These are phyloP conservation scores for Beta macrorhiza DNA, from an alignment of 179 eudicot genomes.

Conservation along the genomic window DNA sequence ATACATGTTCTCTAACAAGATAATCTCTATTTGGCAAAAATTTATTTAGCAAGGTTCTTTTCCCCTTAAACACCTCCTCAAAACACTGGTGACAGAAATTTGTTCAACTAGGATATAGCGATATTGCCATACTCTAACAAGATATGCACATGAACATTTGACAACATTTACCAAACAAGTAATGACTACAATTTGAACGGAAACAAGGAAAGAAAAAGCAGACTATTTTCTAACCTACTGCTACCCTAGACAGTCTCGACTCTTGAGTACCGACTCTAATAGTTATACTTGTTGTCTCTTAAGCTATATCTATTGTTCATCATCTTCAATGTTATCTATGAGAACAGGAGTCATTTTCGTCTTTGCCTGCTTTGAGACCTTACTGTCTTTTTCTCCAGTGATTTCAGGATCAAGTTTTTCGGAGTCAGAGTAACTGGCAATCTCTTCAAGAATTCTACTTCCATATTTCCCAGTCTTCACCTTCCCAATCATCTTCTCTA, in stretches of 20 bases:
- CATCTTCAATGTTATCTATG: conserved; percentile 75
- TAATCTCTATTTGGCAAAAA: too few relatives aligned
- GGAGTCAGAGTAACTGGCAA: conserved; percentile 32
- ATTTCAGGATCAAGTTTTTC: conserved; percentile 25
- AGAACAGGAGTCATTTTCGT: conserved; percentile 44
- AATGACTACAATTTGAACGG: too few relatives aligned
- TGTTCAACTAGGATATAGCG: too few relatives aligned
- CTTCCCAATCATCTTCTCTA: conserved; percentile 86
- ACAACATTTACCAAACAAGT: neutral
- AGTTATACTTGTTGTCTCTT: neutral
- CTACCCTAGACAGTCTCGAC: too few relatives aligned
- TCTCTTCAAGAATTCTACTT: conserved; percentile 64
- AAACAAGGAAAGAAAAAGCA: too few relatives aligned
- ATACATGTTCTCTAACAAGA: too few relatives aligned
- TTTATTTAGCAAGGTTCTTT: too few relatives aligned
- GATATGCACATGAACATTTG: neutral
- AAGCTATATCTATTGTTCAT: conserved; percentile 33
- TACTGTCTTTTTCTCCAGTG: conserved; percentile 34
- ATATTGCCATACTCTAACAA: too few relatives aligned
- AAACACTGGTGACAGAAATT: too few relatives aligned
- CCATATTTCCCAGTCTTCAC: conserved; percentile 84
- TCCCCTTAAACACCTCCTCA: too few relatives aligned
- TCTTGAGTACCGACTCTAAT: too few relatives aligned
- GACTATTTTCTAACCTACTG: too few relatives aligned
- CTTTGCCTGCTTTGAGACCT: conserved; percentile 57